A percentile compares a stretch with the other conserved stretches of the same genome.
Conservation (phyloP, 768 basidiomycete species). For the Saitozyma podzolica region DNA sequence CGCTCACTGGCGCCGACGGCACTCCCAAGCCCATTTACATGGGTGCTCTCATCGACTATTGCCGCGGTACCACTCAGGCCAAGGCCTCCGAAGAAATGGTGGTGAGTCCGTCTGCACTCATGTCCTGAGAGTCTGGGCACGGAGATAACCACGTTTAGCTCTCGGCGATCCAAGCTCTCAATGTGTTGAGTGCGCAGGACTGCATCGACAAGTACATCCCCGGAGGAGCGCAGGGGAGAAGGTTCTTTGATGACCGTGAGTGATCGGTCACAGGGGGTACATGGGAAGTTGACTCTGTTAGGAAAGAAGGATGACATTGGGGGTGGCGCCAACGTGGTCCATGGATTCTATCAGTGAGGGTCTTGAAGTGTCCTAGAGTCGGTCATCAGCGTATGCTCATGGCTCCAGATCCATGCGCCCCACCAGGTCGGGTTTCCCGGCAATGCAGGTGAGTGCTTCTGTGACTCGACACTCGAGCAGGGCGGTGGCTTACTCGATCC, state of each 20-base stretch:
- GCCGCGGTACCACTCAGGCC: slow-evolving; percentile 31
- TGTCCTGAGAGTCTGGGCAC: neutral
- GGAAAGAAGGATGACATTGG: slow-evolving; percentile 8
- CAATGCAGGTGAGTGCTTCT: slow-evolving; percentile 32
- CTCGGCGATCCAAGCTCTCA: slow-evolving; percentile 45
- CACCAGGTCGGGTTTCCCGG: slow-evolving; percentile 33
- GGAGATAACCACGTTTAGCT: slow-evolving; percentile 17
- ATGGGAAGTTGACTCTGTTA: neutral
- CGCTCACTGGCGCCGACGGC: slow-evolving; percentile 8
- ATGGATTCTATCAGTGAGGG: slow-evolving; percentile 49
- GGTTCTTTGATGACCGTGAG: slow-evolving; percentile 45
- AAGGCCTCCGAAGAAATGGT: slow-evolving; percentile 31
- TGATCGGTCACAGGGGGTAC: neutral
- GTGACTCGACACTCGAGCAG: neutral
- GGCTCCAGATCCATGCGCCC: slow-evolving; percentile 36
- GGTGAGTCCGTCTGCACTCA: slow-evolving; percentile 18
- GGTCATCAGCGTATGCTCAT: neutral
- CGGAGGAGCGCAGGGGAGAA: slow-evolving; percentile 46
- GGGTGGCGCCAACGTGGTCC: slow-evolving; percentile 36
- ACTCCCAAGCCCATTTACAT: slow-evolving; percentile 33
- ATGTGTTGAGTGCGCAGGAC: slow-evolving; percentile 46
- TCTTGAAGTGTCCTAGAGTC: neutral
- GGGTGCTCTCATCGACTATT: slow-evolving; percentile 38
- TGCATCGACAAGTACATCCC: slow-evolving; percentile 29
- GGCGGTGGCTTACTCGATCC: neutral